phyloP scores from a whole-genome alignment of 768 basidiomycete genomes.

The Rhodotorula toruloides region DNA sequence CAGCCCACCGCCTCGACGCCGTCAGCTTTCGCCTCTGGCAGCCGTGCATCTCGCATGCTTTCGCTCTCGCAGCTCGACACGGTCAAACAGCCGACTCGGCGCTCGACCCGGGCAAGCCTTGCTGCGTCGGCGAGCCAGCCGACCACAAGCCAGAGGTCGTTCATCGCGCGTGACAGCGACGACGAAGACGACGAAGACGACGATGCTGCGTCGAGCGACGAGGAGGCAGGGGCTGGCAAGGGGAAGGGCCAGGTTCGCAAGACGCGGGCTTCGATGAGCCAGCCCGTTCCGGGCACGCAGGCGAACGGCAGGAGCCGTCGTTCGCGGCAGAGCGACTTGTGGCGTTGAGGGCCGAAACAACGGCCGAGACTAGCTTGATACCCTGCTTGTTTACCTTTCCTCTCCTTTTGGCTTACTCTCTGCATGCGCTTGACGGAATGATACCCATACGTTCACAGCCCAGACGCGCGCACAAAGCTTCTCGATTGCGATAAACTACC shows the following conservation, averaged over 20 bases:
- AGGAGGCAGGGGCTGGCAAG: neutral
- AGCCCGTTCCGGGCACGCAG: neutral
- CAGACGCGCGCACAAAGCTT: too few relatives aligned
- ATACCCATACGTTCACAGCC: too few relatives aligned
- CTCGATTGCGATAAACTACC: too few relatives aligned
- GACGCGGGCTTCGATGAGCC: neutral
- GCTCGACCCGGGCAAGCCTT: constrained; percentile 5
- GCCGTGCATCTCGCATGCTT: constrained; percentile 7
- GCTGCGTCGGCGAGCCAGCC: constrained; percentile 1
- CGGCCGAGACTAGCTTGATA: too few relatives aligned
- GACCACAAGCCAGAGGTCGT: constrained; percentile 2
- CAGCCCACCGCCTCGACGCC: neutral
- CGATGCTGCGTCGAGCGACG: too few relatives aligned
- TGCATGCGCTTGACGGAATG: too few relatives aligned
- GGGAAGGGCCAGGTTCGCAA: neutral
- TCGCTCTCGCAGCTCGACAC: constrained; percentile 19
- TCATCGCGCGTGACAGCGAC: neutral
- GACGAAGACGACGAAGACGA: neutral
- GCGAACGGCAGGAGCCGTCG: neutral
- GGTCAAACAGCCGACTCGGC: neutral
- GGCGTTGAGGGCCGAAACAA: neutral
- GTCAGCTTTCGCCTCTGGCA: neutral
- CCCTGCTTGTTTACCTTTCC: too few relatives aligned
- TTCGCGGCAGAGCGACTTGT: neutral
- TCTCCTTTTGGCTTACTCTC: too few relatives aligned